phyloP scores from a whole-genome alignment of 1,284 basidiomycete species.

The Athelia sp. region DNA sequence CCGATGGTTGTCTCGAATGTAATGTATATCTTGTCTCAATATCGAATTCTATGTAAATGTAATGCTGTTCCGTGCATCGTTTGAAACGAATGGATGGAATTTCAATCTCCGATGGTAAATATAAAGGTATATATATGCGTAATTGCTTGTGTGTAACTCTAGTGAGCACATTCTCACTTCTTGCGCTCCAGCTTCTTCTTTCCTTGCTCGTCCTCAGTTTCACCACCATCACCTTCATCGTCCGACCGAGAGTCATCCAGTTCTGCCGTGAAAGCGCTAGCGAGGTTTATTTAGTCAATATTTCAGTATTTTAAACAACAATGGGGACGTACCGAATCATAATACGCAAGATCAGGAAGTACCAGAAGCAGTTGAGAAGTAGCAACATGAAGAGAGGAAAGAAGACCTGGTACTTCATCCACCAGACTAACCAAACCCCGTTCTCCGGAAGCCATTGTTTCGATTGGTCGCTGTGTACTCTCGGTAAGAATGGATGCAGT shows the following conservation, averaged over 20 bases:
- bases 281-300: constrained; percentile 2
- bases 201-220: constrained; percentile 28
- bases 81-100: no score
- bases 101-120: no score
- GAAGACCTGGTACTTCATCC: constrained; percentile 86
- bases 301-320: not conserved
- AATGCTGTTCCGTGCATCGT: no score
- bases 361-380: constrained; percentile 89
- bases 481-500: constrained; percentile 62
- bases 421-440: constrained; percentile 70
- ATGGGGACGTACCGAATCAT: constrained; percentile 35
- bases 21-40: no score
- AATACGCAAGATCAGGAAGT: constrained; percentile 76
- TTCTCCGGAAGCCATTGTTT: constrained; percentile 58
- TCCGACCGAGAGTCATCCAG: constrained; percentile 55
- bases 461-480: constrained; percentile 41
- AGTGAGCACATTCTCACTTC: not conserved
- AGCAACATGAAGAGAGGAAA: constrained; percentile 72
- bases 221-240: constrained; percentile 57
- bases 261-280: constrained; percentile 33
- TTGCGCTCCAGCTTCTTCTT: constrained; percentile 21
- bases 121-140: no score
- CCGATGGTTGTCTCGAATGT: no score
- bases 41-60: no score
- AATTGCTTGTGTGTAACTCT: no score